phyloP scores from a whole-genome alignment of 225 moss, liverwort and hornwort species.

The Pleurozium schreberi region DNA sequence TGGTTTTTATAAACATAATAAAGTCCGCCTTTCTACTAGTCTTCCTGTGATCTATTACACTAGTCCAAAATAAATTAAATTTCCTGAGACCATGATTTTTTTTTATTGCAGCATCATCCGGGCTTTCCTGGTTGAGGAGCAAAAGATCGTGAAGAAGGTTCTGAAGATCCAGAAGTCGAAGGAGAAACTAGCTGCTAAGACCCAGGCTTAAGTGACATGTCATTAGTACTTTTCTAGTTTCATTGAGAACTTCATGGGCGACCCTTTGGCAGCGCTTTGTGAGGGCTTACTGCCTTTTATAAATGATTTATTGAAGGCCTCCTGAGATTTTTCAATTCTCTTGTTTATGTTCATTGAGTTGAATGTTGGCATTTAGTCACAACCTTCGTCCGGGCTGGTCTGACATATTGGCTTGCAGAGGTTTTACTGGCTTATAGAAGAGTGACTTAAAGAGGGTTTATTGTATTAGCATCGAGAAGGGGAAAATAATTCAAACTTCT shows the following conservation, averaged over 20 bases:
- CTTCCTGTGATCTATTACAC: background rate
- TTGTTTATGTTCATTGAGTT: background rate
- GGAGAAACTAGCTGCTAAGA: conserved; percentile 55
- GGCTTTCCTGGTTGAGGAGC: conserved; percentile 60
- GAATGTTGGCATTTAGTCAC: no score
- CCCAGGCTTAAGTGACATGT: conserved; percentile 10
- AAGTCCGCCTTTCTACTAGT: background rate
- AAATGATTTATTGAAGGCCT: background rate
- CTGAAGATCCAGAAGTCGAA: conserved; percentile 67
- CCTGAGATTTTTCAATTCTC: background rate
- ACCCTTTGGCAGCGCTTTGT: background rate
- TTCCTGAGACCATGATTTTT: background rate
- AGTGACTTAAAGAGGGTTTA: no score
- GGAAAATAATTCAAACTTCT: background rate
- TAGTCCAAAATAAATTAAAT: no score
- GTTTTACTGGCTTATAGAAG: no score
- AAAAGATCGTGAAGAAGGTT: conserved; percentile 65
- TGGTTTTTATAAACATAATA: background rate
- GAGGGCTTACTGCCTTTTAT: background rate
- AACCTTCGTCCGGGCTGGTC: no score
- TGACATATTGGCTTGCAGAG: no score
- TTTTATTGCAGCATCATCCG: conserved; percentile 41
- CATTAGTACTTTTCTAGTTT: background rate
- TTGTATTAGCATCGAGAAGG: no score
- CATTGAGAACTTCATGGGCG: background rate